Evolutionary conservation across 106 monocot genomes (phyloP), one percentile per base, ranked within the genome.

Genomic region (Xerophyta viscosa): DNA sequence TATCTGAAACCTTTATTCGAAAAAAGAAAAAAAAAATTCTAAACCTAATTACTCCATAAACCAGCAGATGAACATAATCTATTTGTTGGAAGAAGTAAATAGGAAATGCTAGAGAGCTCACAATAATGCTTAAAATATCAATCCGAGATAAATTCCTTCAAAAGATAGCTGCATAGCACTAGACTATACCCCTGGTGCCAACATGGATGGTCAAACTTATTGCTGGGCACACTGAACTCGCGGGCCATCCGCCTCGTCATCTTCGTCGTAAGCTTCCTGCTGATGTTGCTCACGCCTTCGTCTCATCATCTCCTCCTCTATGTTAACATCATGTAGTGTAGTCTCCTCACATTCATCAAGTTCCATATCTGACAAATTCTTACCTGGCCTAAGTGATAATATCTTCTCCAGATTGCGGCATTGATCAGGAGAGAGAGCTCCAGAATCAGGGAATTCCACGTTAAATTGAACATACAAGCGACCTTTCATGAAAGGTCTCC

Each of bases 261-360:
- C 79, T 53, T 85, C 75, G 7, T 79, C 75, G 27, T 85, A 79
- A 5, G 79, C 72, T 52, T 76, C 79, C 29, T 79, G 66, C 33
- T 63, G 63, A 28, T 53, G 36, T 31, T 67, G 66, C 20, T 78
- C 72, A 19, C 57, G 66, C 37, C 61, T 72, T 20, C 76, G 55
- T 41, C 69, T 69, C 66, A 72, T 72, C 48, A 72, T 76, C 48
- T 79, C 84, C 15, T 75, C 79, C 28, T 84, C 75, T 3, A 79
- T 76, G 47, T 79, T 72, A 13, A 84, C 79, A 62, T 79, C 79
- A 46, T 64, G 52, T 47, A 84, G n/a, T n/a, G 68, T 76, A 24
- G 75, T 79, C 42, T 79, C 79, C 54, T 84, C 84, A 13, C 84
- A 84, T 21, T 71, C 63, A 22, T 84, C 75, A 31, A 84, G 48